Evolutionary conservation across 2,329 filamentous ascomycete genomes (phyloP), one percentile per base, ranked within the genome.

Genomic region (Chalaropsis ovoidea): DNA sequence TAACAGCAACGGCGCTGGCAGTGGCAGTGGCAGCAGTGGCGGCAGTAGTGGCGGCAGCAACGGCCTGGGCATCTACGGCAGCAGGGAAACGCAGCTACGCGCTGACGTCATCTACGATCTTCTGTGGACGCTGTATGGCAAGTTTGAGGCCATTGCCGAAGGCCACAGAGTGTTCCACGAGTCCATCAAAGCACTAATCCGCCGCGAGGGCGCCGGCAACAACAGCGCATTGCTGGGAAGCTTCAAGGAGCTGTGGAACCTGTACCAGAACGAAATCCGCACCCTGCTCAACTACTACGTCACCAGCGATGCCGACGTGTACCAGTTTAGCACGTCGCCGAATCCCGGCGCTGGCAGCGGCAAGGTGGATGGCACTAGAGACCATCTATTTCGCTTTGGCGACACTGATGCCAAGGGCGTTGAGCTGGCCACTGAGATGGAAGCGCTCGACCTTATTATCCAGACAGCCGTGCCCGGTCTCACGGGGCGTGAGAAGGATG

Each of bases 261-360:
- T 99, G 7, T 93, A 96, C 72, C 94, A 99, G 73, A 97, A 95
- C 75, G 94, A 99, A 80, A 97, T 99, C 70, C 85, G 92, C 52
- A 95, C 92, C 4, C 78, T 99, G 15, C 78, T 99, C 66, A 94
- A 97, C 75, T 95, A 96, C 74, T 97, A 99, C 73, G 85, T 99
- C 63, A 95, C 94, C 0, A 95, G 91, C 1, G 91, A 95, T 73
- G 90, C 89, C 31, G 88, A 95, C 68, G 77, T 87, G 15, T 87
- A 86, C 70, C 83, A 86, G 64, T 80, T 83, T 78, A 72, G 80
- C 77, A 72, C 84, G 77, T 75, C 84, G 75, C 74, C 81, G 70
- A 74, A 80, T 74, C 69, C 79, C 1, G 80, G 80, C 0, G 71
- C 74, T n/a, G 73, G 73, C 15, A 68, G 78, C 35, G 64, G 65